Evolutionary conservation across 2,329 filamentous ascomycete species (phyloP).

Genomic region (Beauveria varroae): DNA sequence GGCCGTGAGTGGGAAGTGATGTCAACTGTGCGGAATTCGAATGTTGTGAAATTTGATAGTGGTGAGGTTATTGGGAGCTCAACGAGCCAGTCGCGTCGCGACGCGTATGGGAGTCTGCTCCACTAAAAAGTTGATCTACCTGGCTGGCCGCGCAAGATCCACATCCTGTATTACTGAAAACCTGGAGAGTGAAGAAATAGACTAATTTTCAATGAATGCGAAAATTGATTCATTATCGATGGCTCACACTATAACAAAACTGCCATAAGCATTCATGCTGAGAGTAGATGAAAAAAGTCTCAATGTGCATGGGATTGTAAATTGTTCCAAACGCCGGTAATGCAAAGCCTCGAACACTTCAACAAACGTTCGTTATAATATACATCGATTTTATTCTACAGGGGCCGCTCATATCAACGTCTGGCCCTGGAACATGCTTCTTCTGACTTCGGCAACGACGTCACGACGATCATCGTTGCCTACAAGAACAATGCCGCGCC

Average conservation of each 20-base stretch:
- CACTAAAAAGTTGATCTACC: conserved; percentile 6
- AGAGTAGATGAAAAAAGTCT: not conserved
- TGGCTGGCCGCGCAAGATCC: too few species aligned
- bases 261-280: not conserved
- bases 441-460: conserved; percentile 83
- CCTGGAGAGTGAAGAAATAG: too few species aligned
- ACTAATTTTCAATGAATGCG: too few species aligned
- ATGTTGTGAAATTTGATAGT: not conserved
- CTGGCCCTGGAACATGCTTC: conserved; percentile 79
- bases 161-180: too few species aligned
- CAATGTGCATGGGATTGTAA: not conserved
- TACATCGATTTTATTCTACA: conserved; percentile 1
- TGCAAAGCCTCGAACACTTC: not conserved
- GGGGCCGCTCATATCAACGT: conserved; percentile 53
- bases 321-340: not conserved
- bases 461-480: conserved; percentile 85
- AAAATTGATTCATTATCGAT: too few species aligned
- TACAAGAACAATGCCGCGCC: conserved; percentile 82
- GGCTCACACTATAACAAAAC: too few species aligned
- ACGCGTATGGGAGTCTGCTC: conserved; percentile 1
- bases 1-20: not conserved
- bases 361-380: not conserved
- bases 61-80: not conserved
- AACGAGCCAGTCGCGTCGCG: conserved; percentile 6
- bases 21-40: not conserved